Evolutionary conservation across 2,329 filamentous ascomycete species (phyloP).

Genomic region (Epichloe coenophiala): DNA sequence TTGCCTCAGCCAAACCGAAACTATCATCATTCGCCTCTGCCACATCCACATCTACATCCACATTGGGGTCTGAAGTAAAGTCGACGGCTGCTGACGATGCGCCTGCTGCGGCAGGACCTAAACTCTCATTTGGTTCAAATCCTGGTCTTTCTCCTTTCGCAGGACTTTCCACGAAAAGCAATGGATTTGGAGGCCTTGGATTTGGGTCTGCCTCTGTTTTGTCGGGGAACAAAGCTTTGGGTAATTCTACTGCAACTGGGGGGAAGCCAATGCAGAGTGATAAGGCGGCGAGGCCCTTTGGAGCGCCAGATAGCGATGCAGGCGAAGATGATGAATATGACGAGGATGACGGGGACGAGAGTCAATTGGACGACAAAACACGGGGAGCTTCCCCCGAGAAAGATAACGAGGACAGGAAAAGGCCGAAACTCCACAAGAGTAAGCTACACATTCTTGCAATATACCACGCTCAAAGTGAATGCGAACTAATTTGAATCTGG

Average conservation of each 20-base stretch:
- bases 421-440: slow-evolving; percentile 57
- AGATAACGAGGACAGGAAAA: slow-evolving; percentile 50
- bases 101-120: slow-evolving; percentile 23
- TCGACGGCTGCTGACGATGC: slow-evolving; percentile 4
- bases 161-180: slow-evolving; percentile 24
- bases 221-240: slow-evolving; percentile 32
- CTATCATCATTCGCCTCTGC: slow-evolving; percentile 18
- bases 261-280: slow-evolving; percentile 33
- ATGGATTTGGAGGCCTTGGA: slow-evolving; percentile 33
- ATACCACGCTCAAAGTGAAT: neutral
- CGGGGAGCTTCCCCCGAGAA: slow-evolving; percentile 36
- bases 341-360: slow-evolving; percentile 25
- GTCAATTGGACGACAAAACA: slow-evolving; percentile 32
- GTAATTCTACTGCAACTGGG: slow-evolving; percentile 57
- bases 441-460: slow-evolving; percentile 19
- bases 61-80: neutral
- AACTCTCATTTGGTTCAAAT: slow-evolving; percentile 34
- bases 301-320: slow-evolving; percentile 55
- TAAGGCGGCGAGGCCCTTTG: slow-evolving; percentile 61
- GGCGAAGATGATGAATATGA: slow-evolving; percentile 30
- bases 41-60: slow-evolving; percentile 11
- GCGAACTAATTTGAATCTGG: neutral
- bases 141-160: slow-evolving; percentile 34
- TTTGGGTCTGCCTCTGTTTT: slow-evolving; percentile 25
- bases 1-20: slow-evolving; percentile 30